Evolutionary conservation across 306 rosid species (phyloP).

Genomic region (Prunus kanzakura): DNA sequence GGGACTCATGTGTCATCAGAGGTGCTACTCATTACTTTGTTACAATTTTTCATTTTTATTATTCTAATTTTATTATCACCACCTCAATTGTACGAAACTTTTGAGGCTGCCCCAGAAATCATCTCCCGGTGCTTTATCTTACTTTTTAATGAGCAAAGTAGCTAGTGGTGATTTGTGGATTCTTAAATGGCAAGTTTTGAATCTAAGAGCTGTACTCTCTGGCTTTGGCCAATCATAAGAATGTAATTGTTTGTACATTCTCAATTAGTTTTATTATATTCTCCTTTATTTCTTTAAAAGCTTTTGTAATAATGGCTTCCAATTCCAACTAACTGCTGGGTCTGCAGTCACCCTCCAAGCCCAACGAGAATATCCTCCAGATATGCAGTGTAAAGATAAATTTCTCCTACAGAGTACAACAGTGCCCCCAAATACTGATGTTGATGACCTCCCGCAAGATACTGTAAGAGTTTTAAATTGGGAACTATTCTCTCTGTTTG

Average conservation of each 20-base stretch:
- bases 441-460: slow-evolving; percentile 75
- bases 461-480: slow-evolving; percentile 52
- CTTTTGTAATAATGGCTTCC: slow-evolving; percentile 8
- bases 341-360: slow-evolving; percentile 93
- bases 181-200: background rate
- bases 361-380: slow-evolving; percentile 79
- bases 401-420: slow-evolving; percentile 86
- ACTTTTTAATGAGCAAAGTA: background rate
- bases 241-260: background rate
- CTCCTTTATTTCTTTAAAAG: background rate
- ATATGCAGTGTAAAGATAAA: slow-evolving; percentile 87
- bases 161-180: background rate
- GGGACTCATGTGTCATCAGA: slow-evolving; percentile 88
- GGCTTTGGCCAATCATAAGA: slow-evolving; percentile 19
- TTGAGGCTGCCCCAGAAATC: background rate
- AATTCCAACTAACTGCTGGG: slow-evolving; percentile 28
- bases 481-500: slow-evolving; percentile 5
- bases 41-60: background rate
- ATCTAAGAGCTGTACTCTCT: background rate
- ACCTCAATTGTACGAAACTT: background rate
- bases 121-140: background rate
- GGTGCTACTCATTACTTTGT: slow-evolving; percentile 46
- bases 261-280: slow-evolving; percentile 20
- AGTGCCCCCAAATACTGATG: slow-evolving; percentile 65
- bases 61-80: background rate